A percentile compares a stretch with the other conserved stretches of the same genome.
These are phyloP conservation scores for Adansonia madagascariensis DNA, from an alignment of 441 rosid species.

Conservation along the genomic window DNA sequence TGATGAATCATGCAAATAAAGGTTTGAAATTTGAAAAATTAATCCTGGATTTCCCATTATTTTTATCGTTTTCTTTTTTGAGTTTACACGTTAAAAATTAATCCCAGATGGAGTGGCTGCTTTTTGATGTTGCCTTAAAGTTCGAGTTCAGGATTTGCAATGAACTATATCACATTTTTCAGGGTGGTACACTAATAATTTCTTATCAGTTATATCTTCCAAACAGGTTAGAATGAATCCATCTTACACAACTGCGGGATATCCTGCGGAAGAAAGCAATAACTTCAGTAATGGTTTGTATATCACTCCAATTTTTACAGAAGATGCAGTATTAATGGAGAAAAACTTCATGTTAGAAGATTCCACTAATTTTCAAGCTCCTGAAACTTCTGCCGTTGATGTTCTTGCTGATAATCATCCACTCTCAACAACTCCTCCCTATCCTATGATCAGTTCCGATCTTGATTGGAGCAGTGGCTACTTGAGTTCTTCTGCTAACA, in stretches of 20 bases:
- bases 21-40: no score
- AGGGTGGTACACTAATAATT: no score
- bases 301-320: conserved; percentile 31
- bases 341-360: conserved; percentile 39
- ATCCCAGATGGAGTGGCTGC: no score
- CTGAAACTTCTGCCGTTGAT: conserved; percentile 39
- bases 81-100: no score
- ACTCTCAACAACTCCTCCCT: conserved; percentile 10
- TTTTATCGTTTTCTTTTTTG: no score
- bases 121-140: no score
- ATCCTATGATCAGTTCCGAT: background rate
- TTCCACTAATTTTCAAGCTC: conserved; percentile 31
- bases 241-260: background rate
- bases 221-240: background rate
- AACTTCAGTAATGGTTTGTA: background rate
- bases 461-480: background rate
- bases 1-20: no score
- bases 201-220: no score
- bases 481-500: background rate
- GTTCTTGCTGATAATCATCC: conserved; percentile 29
- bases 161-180: no score
- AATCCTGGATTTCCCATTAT: no score
- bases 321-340: conserved; percentile 25
- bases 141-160: no score
- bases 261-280: background rate